These are phyloP conservation scores for Echeveria elegans DNA, from an alignment of 164 flowering plant species.

Conservation along the genomic window DNA sequence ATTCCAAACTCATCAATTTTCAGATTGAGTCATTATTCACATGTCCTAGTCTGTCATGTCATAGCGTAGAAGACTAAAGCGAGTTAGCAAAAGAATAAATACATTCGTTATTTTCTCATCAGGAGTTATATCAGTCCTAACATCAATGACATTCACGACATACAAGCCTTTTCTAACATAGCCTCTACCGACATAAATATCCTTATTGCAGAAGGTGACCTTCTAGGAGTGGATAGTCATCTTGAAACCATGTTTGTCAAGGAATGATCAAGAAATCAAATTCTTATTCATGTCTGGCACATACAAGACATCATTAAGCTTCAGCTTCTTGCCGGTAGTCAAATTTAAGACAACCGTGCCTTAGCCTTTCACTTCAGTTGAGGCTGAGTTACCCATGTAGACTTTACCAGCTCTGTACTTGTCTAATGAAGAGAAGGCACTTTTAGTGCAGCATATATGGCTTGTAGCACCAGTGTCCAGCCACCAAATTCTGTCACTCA, in stretches of 20 bases:
- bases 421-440: no score
- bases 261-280: neutral
- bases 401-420: no score
- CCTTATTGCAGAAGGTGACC: neutral
- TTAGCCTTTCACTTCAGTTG: neutral
- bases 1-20: neutral
- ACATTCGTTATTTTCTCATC: no score
- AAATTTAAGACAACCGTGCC: neutral
- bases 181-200: neutral
- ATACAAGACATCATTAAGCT: neutral
- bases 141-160: neutral
- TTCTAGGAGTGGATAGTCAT: neutral
- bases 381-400: neutral
- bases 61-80: neutral
- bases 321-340: neutral
- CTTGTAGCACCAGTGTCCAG: no score
- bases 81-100: no score
- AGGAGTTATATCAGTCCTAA: no score
- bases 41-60: neutral
- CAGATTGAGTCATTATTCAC: neutral
- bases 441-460: no score
- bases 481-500: no score
- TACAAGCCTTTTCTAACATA: neutral
- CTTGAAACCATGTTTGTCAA: neutral
- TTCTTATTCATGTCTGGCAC: neutral